These are phyloP conservation scores for Colletotrichum simmondsii DNA, from an alignment of 2,329 filamentous ascomycete species.

Conservation along the genomic window DNA sequence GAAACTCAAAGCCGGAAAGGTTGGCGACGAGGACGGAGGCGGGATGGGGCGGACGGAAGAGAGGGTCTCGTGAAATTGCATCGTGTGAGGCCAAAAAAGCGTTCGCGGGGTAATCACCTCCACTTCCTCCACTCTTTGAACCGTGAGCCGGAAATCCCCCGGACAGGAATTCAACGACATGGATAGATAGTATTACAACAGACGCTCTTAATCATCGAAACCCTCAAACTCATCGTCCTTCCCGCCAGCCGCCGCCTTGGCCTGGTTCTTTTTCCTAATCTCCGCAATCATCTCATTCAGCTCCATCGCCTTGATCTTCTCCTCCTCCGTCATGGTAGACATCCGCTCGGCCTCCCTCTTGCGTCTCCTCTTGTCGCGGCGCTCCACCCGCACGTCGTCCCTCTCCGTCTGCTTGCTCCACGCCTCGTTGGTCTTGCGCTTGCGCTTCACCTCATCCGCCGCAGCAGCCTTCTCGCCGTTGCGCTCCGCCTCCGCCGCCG, in stretches of 20 bases:
- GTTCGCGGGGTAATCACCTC: constrained; percentile 11
- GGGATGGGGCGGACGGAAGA: neutral
- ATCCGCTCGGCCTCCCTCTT: constrained; percentile 72
- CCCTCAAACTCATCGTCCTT: constrained; percentile 67
- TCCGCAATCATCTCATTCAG: constrained; percentile 72
- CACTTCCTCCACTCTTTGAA: neutral
- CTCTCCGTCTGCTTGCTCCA: constrained; percentile 79
- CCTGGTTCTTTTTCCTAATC: constrained; percentile 68
- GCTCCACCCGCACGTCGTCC: constrained; percentile 70
- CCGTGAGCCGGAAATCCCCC: neutral
- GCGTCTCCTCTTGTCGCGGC: constrained; percentile 72
- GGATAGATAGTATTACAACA: neutral
- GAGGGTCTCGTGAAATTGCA: constrained; percentile 14
- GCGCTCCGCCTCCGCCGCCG: constrained; percentile 63
- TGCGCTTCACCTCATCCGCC: constrained; percentile 58
- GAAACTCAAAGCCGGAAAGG: neutral
- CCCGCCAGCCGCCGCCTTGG: constrained; percentile 47
- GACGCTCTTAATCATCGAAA: constrained; percentile 53
- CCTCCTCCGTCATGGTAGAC: constrained; percentile 76
- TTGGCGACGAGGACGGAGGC: constrained; percentile 22
- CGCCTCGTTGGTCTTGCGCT: constrained; percentile 72
- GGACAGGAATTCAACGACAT: neutral
- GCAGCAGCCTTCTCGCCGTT: constrained; percentile 46
- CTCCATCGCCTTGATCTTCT: constrained; percentile 71
- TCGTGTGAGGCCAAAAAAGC: neutral